Base-by-base conservation (phyloP, 1,139 yeast species). In the Saccharomyces hybrid region DNA sequence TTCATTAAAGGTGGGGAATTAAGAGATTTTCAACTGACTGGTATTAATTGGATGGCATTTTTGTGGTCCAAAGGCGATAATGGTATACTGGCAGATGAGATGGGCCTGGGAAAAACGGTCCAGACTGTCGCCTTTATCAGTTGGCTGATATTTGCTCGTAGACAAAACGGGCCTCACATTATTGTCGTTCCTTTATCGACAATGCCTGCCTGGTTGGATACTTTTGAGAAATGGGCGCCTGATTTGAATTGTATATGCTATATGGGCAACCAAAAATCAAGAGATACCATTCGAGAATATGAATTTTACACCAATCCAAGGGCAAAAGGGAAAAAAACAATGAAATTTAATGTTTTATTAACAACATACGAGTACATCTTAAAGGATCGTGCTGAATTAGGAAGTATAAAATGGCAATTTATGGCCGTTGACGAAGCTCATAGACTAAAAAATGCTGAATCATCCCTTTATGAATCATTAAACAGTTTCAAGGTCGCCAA, bases 41-140 rank as follows among this genome's bases (percentile, higher is more conserved):
- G 99, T 58, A 79, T 95, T 59, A 95, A 95, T 72, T 95, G 99
- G 99, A 95, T 95, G 99, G 99, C 99, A 0, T 95, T 90, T 69
- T 76, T 95, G 59, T 95, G 99, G 99, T 88, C 97, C 2, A 81
- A 97, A 68, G 89, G 93, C 70, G 97, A 93, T 73, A 95, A 93
- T 70, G 99, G 99, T 54, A 95, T 95, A 54, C 75, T 95, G 50
- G 99, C 99, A 5, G 99, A 95, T 75, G 99, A 95, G 71, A 95
- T 95, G 99, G 99, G 99, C 55, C 78, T 95, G 54, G 99, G 99
- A 63, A 93, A 93, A 70, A 93, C 99, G 6, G 97, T 93, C 27
- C 99, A 93, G 73, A 93, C 99, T 0, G 97, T 95, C 13, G 81
- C 97, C 2, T 95, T 95, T 67, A 76, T 95, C 59, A 87, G 96